Percentiles rank a stretch among this genome's conserved stretches.
phyloP scores from a whole-genome alignment of 352 stramenopile species.

The Phytophthora sansomeana region DNA sequence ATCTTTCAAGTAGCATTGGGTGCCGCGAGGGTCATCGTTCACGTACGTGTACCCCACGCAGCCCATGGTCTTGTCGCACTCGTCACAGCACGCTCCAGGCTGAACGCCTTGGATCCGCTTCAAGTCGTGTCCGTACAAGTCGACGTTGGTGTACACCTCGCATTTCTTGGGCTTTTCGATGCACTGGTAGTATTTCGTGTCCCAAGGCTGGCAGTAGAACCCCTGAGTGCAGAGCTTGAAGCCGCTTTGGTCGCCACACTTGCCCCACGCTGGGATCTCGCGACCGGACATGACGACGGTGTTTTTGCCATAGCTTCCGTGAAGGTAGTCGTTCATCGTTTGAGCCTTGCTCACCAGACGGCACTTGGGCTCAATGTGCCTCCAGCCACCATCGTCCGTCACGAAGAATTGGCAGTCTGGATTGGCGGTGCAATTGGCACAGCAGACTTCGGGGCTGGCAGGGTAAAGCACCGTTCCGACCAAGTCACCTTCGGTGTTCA shows the following conservation, averaged over 20 bases:
- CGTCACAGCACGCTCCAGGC: constrained; percentile 25
- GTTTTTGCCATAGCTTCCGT: constrained; percentile 19
- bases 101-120: constrained; percentile 34
- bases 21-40: constrained; percentile 46
- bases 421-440: constrained; percentile 26
- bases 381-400: constrained; percentile 28
- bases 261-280: constrained; percentile 25
- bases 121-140: constrained; percentile 50
- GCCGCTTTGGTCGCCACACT: constrained; percentile 31
- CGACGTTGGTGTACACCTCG: constrained; percentile 31
- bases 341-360: constrained; percentile 27
- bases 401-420: constrained; percentile 32
- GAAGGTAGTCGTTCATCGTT: constrained; percentile 22
- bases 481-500: constrained; percentile 27
- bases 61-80: constrained; percentile 34
- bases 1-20: constrained; percentile 52
- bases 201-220: constrained; percentile 50
- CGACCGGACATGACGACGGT: constrained; percentile 30
- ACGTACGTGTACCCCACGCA: constrained; percentile 58
- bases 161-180: constrained; percentile 30
- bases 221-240: constrained; percentile 31
- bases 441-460: constrained; percentile 30
- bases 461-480: constrained; percentile 27
- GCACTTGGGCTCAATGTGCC: constrained; percentile 30
- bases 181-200: constrained; percentile 43